These are phyloP conservation scores for Thozetella sp. DNA, from an alignment of 495 filamentous ascomycete genomes.

Conservation along the genomic window DNA sequence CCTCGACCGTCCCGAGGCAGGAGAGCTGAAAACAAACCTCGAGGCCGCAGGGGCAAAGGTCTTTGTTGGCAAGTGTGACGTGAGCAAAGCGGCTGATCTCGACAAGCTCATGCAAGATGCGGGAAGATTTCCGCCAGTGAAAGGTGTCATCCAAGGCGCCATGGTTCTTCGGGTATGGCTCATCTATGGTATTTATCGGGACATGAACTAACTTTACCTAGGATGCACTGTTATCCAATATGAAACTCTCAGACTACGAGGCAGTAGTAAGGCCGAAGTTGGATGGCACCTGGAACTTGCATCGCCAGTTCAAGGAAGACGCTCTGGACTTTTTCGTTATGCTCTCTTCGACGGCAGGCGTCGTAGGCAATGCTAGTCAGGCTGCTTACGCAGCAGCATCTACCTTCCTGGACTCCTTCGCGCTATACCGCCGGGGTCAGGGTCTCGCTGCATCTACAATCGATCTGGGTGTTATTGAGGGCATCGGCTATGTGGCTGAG, in stretches of 20 bases:
- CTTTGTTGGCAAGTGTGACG: conserved; percentile 36
- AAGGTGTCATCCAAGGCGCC: conserved; percentile 46
- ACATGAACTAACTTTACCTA: conserved; percentile 4
- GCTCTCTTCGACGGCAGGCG: conserved; percentile 48
- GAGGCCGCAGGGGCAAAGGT: conserved; percentile 28
- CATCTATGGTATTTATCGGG: not conserved
- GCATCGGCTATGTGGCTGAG: conserved; percentile 39
- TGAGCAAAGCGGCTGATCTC: conserved; percentile 27
- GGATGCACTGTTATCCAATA: conserved; percentile 50
- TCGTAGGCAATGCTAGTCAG: conserved; percentile 49
- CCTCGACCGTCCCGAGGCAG: conserved; percentile 13
- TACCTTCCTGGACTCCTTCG: conserved; percentile 46
- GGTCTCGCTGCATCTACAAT: conserved; percentile 39
- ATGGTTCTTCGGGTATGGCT: conserved; percentile 49
- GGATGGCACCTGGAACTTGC: conserved; percentile 54
- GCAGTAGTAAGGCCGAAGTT: conserved; percentile 52
- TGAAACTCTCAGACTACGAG: conserved; percentile 44
- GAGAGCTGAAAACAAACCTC: conserved; percentile 35
- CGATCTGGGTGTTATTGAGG: conserved; percentile 49
- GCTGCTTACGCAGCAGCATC: conserved; percentile 59
- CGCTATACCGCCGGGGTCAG: conserved; percentile 34
- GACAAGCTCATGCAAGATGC: conserved; percentile 20
- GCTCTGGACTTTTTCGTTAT: conserved; percentile 59
- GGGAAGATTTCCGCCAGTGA: conserved; percentile 30
- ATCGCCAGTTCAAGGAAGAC: conserved; percentile 29